Percentiles rank a stretch among this genome's conserved stretches.
Evolutionary conservation across 805 yeast species (phyloP).

Genomic region (Wickerhamiella allomyrinae): DNA sequence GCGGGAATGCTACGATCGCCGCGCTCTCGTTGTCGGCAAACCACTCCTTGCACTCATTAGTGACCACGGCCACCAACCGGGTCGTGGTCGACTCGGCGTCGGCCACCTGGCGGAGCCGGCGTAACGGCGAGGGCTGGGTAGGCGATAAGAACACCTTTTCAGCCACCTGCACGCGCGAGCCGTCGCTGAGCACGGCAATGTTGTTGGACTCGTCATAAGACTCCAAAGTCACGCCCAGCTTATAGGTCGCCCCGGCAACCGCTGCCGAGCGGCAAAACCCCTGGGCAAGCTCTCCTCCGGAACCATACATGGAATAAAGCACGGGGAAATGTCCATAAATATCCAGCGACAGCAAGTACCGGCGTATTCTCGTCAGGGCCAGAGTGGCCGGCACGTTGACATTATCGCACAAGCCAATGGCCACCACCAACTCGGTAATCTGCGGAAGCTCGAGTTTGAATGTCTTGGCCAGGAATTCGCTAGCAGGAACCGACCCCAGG

Average conservation of each 20-base stretch:
- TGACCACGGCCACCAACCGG: slow-evolving; percentile 68
- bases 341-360: slow-evolving; percentile 73
- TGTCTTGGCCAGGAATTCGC: slow-evolving; percentile 42
- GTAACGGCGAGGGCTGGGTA: slow-evolving; percentile 16
- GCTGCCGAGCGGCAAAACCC: slow-evolving; percentile 98
- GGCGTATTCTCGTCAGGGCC: slow-evolving; percentile 67
- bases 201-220: slow-evolving; percentile 54
- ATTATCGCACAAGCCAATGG: slow-evolving; percentile 67
- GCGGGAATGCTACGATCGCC: slow-evolving; percentile 86
- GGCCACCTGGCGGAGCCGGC: slow-evolving; percentile 11
- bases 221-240: slow-evolving; percentile 51
- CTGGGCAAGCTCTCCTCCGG: slow-evolving; percentile 90
- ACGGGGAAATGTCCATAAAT: slow-evolving; percentile 93
- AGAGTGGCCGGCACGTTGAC: slow-evolving; percentile 49
- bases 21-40: slow-evolving; percentile 71
- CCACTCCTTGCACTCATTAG: slow-evolving; percentile 85
- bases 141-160: slow-evolving; percentile 74
- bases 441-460: slow-evolving; percentile 65
- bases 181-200: slow-evolving; percentile 49
- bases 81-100: slow-evolving; percentile 34
- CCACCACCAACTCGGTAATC: slow-evolving; percentile 66
- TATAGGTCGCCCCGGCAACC: slow-evolving; percentile 91
- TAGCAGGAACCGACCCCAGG: slow-evolving; percentile 42
- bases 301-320: slow-evolving; percentile 82
- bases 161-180: slow-evolving; percentile 54